phyloP scores from a whole-genome alignment of 2,329 filamentous ascomycete species.

The Fusarium piperis region DNA sequence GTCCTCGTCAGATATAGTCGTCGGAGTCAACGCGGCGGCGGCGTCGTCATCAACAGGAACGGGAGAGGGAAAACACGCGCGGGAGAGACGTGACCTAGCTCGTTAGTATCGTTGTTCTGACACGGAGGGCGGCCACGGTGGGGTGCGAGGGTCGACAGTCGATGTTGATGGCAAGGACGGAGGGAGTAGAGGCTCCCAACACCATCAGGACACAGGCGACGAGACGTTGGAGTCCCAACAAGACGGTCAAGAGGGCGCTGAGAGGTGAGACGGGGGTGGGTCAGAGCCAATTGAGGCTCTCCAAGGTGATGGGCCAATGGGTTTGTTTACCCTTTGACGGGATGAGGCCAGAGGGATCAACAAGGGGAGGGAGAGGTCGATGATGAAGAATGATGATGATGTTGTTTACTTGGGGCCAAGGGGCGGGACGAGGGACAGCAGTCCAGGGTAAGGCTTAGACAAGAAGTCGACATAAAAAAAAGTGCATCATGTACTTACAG shows the following conservation, averaged over 20 bases:
- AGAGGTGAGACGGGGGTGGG: constrained; percentile 27
- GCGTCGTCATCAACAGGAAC: constrained; percentile 38
- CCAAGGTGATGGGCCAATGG: constrained; percentile 46
- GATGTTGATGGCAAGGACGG: constrained; percentile 21
- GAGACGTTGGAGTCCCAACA: constrained; percentile 13
- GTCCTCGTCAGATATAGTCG: constrained; percentile 38
- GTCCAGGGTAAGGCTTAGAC: constrained; percentile 27
- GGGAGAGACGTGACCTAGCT: constrained; percentile 17
- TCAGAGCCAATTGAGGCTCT: constrained; percentile 43
- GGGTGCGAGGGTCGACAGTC: constrained; percentile 11
- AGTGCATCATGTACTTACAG: constrained; percentile 26
- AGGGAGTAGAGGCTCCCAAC: constrained; percentile 25
- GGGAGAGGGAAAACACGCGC: constrained; percentile 33
- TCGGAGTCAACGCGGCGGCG: constrained; percentile 38
- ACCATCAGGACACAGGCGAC: constrained; percentile 13
- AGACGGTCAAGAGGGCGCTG: constrained; percentile 16
- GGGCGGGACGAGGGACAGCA: neutral
- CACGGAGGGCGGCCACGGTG: constrained; percentile 1
- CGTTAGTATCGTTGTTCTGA: constrained; percentile 25
- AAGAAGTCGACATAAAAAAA: neutral
- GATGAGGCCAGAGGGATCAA: constrained; percentile 6
- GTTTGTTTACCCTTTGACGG: constrained; percentile 49
- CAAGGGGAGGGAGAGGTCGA: neutral
- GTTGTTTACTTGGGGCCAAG: constrained; percentile 11
- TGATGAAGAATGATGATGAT: constrained; percentile 15